Evolutionary conservation across 768 basidiomycete genomes (phyloP).

Genomic region (Kwoniella bestiolae): DNA sequence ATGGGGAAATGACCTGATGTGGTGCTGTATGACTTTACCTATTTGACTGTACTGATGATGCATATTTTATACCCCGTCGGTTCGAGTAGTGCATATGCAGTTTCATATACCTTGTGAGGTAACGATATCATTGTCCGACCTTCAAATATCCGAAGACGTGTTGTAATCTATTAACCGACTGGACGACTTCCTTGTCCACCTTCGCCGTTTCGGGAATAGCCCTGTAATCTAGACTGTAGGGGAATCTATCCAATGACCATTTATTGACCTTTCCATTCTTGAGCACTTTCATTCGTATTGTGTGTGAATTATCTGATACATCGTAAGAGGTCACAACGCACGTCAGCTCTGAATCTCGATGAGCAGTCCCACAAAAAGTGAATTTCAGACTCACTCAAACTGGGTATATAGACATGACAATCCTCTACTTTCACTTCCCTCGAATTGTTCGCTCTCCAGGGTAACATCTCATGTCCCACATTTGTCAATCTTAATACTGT

Average conservation of each 20-base stretch:
- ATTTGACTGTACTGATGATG: too few relatives aligned
- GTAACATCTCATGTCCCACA: slow-evolving; percentile 30
- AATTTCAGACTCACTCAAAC: slow-evolving; percentile 14
- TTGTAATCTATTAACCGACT: slow-evolving; percentile 36
- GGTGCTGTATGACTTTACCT: too few relatives aligned
- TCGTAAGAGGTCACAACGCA: too few relatives aligned
- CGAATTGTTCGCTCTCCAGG: neutral
- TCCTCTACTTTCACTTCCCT: slow-evolving; percentile 27
- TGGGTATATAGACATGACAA: slow-evolving; percentile 20
- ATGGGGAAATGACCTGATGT: too few relatives aligned
- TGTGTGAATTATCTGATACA: slow-evolving; percentile 12
- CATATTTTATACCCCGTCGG: neutral
- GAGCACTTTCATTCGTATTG: slow-evolving; percentile 15
- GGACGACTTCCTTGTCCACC: slow-evolving; percentile 31
- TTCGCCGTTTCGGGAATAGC: slow-evolving; percentile 20
- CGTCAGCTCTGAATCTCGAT: neutral
- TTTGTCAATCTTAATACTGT: slow-evolving; percentile 24
- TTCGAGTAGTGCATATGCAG: neutral
- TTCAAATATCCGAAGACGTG: slow-evolving; percentile 30
- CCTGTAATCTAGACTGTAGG: slow-evolving; percentile 36
- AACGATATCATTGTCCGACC: neutral
- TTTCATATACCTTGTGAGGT: neutral
- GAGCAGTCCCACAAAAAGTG: too few relatives aligned
- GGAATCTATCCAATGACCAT: slow-evolving; percentile 25
- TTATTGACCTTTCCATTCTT: slow-evolving; percentile 9